Base-by-base conservation (phyloP, 495 filamentous ascomycete species). In the Podospora pseudopauciseta region DNA sequence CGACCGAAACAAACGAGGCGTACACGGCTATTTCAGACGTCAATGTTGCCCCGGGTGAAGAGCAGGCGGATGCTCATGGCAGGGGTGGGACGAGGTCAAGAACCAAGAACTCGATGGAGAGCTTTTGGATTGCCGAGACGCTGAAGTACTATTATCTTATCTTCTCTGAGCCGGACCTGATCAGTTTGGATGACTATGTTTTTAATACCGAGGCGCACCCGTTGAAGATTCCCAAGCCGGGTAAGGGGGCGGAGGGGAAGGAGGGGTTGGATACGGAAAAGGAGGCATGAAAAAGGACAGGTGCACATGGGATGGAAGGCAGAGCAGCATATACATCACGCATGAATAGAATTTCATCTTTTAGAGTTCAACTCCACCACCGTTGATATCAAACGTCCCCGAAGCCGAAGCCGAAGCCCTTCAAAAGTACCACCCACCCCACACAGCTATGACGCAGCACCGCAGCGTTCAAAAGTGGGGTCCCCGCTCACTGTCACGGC, bases 131-230 rank as follows among this genome's bases (percentile, higher is more conserved):
- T 54, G 79, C 82, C 9, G 84, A 82, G 69, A 84, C 82, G 56
- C 74, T 84, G 56, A 84, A 85, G 72, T 85, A 81, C 63, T 92
- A 94, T 68, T 96, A 93, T 67, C 79, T 96, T 49, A 87, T 93
- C 44, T 97, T 95, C 73, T 89, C 86, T 19, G 89, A 92, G 53
- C 89, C 91, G 0, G 83, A 87, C 61, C 72, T 88, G 34, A 82
- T 94, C 30, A 92, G 85, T 75, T 78, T 96, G 77, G 88, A 92
- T 71, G 83, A 92, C 13, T 86, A 91, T 65, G 90, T 97, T 4
- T 88, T 96, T 65, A 96, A 96, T 77, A 96, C 92, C 0, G 93
- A 96, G 80, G 93, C 91, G 5, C 93, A 96, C 79, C 88, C 90
- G 3, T 83, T 97, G 16, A 77, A 71, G 71, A 68, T 82, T 53